phyloP scores from a whole-genome alignment of 129 eudicot genomes.

The Lonicera japonica region DNA sequence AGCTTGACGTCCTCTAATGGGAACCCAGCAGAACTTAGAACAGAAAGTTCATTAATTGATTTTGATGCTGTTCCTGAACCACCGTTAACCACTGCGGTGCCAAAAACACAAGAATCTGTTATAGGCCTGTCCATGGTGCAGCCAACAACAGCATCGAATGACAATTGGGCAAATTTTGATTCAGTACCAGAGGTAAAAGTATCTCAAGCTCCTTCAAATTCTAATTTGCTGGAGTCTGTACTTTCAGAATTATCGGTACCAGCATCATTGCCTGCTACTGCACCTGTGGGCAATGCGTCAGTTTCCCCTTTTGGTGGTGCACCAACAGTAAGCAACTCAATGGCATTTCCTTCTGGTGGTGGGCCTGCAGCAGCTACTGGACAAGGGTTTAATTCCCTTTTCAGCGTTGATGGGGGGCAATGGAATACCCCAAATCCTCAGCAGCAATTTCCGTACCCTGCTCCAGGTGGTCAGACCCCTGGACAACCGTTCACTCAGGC shows the following conservation, averaged over 20 bases:
- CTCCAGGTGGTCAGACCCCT: slow-evolving; percentile 28
- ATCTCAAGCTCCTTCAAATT: slow-evolving; percentile 41
- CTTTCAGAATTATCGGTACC: slow-evolving; percentile 73
- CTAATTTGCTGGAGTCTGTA: slow-evolving; percentile 49
- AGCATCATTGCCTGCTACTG: too few species aligned
- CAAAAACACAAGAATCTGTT: slow-evolving; percentile 39
- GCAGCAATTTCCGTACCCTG: slow-evolving; percentile 32
- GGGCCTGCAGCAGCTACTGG: too few species aligned
- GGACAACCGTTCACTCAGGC: slow-evolving; percentile 36
- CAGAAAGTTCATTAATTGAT: slow-evolving; percentile 76
- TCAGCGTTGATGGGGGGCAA: slow-evolving; percentile 38
- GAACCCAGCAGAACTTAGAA: slow-evolving; percentile 56
- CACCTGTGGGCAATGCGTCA: slow-evolving; percentile 18
- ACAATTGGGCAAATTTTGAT: slow-evolving; percentile 94
- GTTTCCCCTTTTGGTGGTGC: slow-evolving; percentile 20
- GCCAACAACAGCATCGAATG: slow-evolving; percentile 31
- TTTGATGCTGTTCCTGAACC: slow-evolving; percentile 88
- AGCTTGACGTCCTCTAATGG: slow-evolving; percentile 85
- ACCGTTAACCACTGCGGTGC: slow-evolving; percentile 29
- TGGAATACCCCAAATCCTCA: slow-evolving; percentile 50
- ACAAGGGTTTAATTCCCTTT: slow-evolving; percentile 25
- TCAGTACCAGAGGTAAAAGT: slow-evolving; percentile 42
- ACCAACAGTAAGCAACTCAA: slow-evolving; percentile 25
- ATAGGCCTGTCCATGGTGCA: slow-evolving; percentile 14
- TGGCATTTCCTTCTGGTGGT: slow-evolving; percentile 23